These are phyloP conservation scores for Brassica incana DNA, from an alignment of 345 rosid genomes.

Conservation along the genomic window DNA sequence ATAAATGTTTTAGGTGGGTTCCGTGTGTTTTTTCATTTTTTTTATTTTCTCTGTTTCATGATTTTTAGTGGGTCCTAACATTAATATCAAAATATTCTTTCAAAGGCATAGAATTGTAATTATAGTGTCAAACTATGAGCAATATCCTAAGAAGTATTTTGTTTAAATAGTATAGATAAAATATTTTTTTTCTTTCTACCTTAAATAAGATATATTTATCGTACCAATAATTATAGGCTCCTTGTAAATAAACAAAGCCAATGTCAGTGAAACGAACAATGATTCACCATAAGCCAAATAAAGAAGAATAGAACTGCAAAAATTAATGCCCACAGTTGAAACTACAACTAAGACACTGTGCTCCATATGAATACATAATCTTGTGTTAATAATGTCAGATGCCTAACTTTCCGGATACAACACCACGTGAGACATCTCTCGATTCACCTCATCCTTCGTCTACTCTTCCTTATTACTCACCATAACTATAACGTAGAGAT, in stretches of 20 bases:
- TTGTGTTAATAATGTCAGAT: conserved; percentile 31
- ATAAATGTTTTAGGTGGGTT: no score
- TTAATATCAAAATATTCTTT: no score
- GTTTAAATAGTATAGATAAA: no score
- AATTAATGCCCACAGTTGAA: conserved; percentile 14
- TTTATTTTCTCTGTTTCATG: no score
- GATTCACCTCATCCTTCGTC: neutral
- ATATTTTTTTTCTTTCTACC: no score
- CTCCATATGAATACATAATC: conserved; percentile 18
- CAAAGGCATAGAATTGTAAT: no score
- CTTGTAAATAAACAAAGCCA: conserved; percentile 10
- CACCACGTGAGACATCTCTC: conserved; percentile 36
- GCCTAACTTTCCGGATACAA: conserved; percentile 35
- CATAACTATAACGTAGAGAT: neutral
- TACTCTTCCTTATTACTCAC: neutral
- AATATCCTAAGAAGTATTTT: no score
- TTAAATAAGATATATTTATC: neutral
- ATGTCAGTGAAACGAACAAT: neutral
- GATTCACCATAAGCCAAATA: conserved; percentile 12
- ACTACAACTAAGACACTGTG: conserved; percentile 1
- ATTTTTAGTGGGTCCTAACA: no score
- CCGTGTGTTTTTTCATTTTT: no score
- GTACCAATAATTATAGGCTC: neutral
- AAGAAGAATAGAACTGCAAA: conserved; percentile 20
- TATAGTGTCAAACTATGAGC: no score